Evolutionary conservation across 1,284 basidiomycete species (phyloP).

Genomic region (Melampsora larici-populina): DNA sequence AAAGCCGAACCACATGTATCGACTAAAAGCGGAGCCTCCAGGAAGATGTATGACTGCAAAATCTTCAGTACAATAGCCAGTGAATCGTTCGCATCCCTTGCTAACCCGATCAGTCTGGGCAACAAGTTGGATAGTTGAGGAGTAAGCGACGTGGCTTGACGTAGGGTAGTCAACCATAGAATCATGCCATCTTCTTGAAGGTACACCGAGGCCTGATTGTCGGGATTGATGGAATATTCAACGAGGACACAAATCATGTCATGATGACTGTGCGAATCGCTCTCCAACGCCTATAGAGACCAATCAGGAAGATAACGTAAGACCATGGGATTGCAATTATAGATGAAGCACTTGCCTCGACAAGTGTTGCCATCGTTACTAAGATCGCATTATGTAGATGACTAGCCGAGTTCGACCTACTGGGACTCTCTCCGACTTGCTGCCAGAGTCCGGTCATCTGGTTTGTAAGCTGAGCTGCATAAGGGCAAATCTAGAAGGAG

Average conservation of each 20-base stretch:
- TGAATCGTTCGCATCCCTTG: slow-evolving; percentile 17
- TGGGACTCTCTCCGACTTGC: slow-evolving; percentile 37
- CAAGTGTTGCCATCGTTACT: slow-evolving; percentile 29
- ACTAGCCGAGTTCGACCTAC: slow-evolving; percentile 22
- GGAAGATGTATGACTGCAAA: slow-evolving; percentile 27
- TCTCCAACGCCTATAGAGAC: slow-evolving; percentile 17
- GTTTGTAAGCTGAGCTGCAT: slow-evolving; percentile 16
- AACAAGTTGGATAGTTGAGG: slow-evolving; percentile 24
- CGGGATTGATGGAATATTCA: slow-evolving; percentile 30
- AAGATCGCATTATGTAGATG: slow-evolving; percentile 39
- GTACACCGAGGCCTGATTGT: slow-evolving; percentile 27
- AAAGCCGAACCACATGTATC: slow-evolving; percentile 10
- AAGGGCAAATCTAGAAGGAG: slow-evolving; percentile 17
- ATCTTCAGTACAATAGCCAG: slow-evolving; percentile 31
- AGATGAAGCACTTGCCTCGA: slow-evolving; percentile 10
- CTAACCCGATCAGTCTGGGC: slow-evolving; percentile 9
- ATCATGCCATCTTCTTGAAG: slow-evolving; percentile 33
- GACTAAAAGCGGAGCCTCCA: slow-evolving; percentile 17
- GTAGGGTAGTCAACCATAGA: slow-evolving; percentile 27
- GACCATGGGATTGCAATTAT: background rate
- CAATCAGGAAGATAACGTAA: background rate
- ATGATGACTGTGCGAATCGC: slow-evolving; percentile 23
- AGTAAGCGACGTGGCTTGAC: slow-evolving; percentile 21
- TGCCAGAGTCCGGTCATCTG: slow-evolving; percentile 32
- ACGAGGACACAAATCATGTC: slow-evolving; percentile 18